Base-by-base conservation (phyloP, 352 stramenopile species). In the Globisporangium canariense region DNA sequence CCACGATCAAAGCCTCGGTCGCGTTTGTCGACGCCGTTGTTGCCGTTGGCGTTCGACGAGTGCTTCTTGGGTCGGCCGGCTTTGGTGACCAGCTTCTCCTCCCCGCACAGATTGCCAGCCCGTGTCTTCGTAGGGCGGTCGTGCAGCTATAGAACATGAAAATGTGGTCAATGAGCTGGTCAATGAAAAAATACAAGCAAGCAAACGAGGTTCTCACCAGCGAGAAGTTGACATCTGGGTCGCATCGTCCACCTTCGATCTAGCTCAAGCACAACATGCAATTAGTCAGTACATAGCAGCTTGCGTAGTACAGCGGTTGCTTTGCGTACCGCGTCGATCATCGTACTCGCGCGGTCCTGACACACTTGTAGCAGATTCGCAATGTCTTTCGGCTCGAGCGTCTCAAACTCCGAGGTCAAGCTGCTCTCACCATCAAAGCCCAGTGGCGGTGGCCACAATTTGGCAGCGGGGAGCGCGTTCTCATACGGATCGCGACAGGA, bases 281-380 rank as follows among this genome's bases (percentile, higher is more conserved):
- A 8, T 18, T 4, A 45, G 20, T 8, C 28, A 38, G 18, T 43
- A 10, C 6, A 41, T 11, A 41, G 2, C 3, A 51, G 0, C 7
- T 32, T 52, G n/a, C 9, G 8, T 47, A 3, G 30, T 10, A 28
- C 4, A 34, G 4, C 3, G 22, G 25, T 6, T 32, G 14, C 1
- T 32, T 6, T n/a, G 74, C 78, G 40, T 59, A 91, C 86, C 58
- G 81, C 73, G 43, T 94, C 86, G 28, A 94, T 77, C 79, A 94
- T 91, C 16, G 79, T 53, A 5, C 68, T 74, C 18, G 81, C 78
- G 22, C 85, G 81, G 46, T 92, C 81, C 62, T 91, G 81, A 41
- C 86, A 94, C 25, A 91, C 81, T 43, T 90, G 76, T n/a, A 94
- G 57, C 30, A 93, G 56, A 16, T 74, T 68, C 11, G 64, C 73